A percentile compares a stretch with the other conserved stretches of the same genome.
Evolutionary conservation across 768 basidiomycete species (phyloP).

Genomic region (Leucogyrophana mollusca): DNA sequence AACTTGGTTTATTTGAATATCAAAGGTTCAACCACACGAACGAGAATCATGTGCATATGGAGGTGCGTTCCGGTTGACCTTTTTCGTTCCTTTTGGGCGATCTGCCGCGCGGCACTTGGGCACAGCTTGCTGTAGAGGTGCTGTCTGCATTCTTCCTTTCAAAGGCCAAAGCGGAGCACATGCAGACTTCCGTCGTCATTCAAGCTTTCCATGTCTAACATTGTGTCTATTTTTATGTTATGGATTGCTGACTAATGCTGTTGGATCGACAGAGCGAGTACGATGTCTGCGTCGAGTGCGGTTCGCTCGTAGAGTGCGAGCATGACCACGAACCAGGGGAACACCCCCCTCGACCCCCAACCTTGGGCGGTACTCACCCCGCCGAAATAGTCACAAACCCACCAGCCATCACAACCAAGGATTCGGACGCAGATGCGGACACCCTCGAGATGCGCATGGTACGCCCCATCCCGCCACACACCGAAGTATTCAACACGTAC

Average conservation of each 20-base stretch:
- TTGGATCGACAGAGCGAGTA: conserved; percentile 55
- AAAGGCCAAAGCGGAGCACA: no score
- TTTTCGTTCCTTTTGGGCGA: no score
- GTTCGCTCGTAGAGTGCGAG: conserved; percentile 62
- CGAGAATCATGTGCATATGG: conserved; percentile 70
- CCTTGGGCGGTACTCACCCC: conserved; percentile 9
- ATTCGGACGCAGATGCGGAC: conserved; percentile 27
- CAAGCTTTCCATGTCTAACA: no score
- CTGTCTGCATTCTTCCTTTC: no score
- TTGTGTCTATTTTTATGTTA: not conserved
- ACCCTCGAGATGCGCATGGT: conserved; percentile 71
- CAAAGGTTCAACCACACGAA: conserved; percentile 71
- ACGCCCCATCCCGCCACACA: conserved; percentile 42
- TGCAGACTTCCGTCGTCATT: no score
- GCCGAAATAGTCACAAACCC: no score
- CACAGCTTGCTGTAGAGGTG: no score
- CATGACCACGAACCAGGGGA: conserved; percentile 49
- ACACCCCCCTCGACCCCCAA: conserved; percentile 4
- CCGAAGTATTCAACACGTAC: conserved; percentile 78
- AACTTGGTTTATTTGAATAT: conserved; percentile 8
- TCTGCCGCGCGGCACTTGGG: no score
- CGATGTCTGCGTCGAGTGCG: conserved; percentile 71
- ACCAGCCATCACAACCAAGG: no score
- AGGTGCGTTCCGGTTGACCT: conserved; percentile 43
- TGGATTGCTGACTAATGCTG: not conserved